A percentile compares a stretch with the other conserved stretches of the same genome.
These are phyloP conservation scores for Colletotrichum simmondsii DNA, from an alignment of 2,329 filamentous ascomycete genomes.

Conservation along the genomic window DNA sequence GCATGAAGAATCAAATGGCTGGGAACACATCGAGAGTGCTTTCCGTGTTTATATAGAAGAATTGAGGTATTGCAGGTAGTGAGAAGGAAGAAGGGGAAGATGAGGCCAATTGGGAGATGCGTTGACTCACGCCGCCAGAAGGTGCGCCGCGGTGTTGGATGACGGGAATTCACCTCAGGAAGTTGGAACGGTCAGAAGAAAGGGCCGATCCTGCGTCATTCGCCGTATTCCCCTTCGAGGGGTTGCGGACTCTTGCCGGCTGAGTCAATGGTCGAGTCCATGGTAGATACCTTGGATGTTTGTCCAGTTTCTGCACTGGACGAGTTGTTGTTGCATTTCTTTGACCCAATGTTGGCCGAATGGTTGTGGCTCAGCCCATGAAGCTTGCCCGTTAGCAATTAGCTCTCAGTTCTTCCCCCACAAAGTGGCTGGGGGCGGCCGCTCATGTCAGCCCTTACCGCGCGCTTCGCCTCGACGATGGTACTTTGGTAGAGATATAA, in stretches of 20 bases:
- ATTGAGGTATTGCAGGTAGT: not conserved
- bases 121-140: conserved; percentile 9
- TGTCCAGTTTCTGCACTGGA: not conserved
- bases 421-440: not conserved
- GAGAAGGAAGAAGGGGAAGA: not conserved
- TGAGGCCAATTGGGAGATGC: not conserved
- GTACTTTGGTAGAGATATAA: not conserved
- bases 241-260: not conserved
- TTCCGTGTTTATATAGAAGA: not conserved
- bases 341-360: not conserved
- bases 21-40: not conserved
- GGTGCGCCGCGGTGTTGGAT: not conserved
- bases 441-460: not conserved
- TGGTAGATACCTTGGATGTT: not conserved
- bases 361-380: not conserved
- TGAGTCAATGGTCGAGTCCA: not conserved
- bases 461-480: not conserved
- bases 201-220: not conserved
- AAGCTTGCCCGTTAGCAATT: not conserved
- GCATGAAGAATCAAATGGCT: not conserved
- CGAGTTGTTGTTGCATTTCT: not conserved
- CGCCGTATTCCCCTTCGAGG: not conserved
- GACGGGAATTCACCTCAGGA: too few relatives aligned
- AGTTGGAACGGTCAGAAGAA: not conserved
- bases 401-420: not conserved